Conservation (phyloP, 176 grass and related monocot species). For the Pharus latifolius region DNA sequence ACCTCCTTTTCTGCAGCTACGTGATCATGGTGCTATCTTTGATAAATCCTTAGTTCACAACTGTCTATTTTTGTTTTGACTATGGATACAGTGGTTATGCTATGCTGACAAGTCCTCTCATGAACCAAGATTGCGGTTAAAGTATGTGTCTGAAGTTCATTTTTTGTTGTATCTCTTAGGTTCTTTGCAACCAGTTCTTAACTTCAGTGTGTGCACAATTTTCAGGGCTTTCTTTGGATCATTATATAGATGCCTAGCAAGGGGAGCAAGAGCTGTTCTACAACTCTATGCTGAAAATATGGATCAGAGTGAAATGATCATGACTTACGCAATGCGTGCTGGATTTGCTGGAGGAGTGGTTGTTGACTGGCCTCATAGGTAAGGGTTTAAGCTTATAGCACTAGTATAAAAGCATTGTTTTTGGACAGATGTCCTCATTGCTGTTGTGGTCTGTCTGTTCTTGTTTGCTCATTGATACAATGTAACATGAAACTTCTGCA, state of each 20-base stretch:
- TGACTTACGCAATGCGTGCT: conserved; percentile 86
- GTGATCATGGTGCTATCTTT: not conserved
- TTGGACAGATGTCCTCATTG: not conserved
- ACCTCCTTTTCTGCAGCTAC: not conserved
- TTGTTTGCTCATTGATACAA: not conserved
- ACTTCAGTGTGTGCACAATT: not conserved
- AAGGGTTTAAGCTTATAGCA: not conserved
- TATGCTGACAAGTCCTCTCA: conserved; percentile 94
- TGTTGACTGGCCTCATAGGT: conserved; percentile 94
- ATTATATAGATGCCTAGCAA: conserved; percentile 89
- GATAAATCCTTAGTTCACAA: not conserved
- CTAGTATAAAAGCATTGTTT: not conserved
- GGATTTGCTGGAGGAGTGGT: conserved; percentile 94
- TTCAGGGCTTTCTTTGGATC: conserved; percentile 96
- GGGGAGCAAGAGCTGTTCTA: conserved; percentile 89
- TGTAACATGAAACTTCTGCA: too few species aligned
- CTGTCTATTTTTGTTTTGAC: not conserved
- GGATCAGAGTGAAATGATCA: conserved; percentile 95
- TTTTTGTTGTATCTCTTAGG: not conserved
- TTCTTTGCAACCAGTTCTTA: not conserved
- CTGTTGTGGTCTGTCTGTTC: too few species aligned
- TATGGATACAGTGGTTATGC: conserved; percentile 76
- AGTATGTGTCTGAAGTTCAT: conserved; percentile 39
- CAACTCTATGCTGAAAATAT: conserved; percentile 95
- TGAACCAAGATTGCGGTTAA: conserved; percentile 83